Evolutionary conservation across 768 basidiomycete genomes (phyloP), one percentile per base, ranked within the genome.

Genomic region (Lentinula lateritia): DNA sequence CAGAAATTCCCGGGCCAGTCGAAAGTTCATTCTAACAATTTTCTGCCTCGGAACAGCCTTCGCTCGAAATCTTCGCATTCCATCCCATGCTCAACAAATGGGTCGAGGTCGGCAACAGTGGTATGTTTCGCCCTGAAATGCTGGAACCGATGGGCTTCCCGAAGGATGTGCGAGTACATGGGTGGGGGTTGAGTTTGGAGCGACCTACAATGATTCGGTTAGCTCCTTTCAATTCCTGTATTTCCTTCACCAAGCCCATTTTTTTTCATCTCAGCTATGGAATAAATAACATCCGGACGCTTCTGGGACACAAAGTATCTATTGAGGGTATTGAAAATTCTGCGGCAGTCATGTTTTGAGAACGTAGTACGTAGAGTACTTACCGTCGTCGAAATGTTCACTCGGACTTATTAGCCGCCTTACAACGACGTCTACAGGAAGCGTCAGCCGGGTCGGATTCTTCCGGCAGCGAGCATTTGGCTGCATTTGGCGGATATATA

Each of bases 91-190:
- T 98, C 42, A 80, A 91, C 72, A 90, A 91, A 68, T 97, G 95
- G 94, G 95, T 98, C 39, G 96, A 98, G 74, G 93, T 98, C 36
- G 96, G 96, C 39, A 98, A 98, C 76, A 96, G 94, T 70, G 97
- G 97, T 23, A 96, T 99, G 92, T 99, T 99, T 87, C 86, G 97
- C 38, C 97, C 97, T 3, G 97, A 99, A 73, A 98, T 99, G 96
- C 80, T 99, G 36, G 95, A 95, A 72, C 95, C 97, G 6, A 98
- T 98, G 95, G 97, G 97, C 36, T 88, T 98, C 71, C 97, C 97
- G 0, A 90, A 92, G 65, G 95, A 95, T 69, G 94, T 98, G 10
- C 88, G 95, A 28, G 96, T 98, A 28, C 92, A 95, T 64, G 97
- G 97, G 16, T 99, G 95, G 93, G 97, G 97, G 52, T 83, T 99